Percentiles rank a stretch among this genome's conserved stretches.
Evolutionary conservation across 108 stramenopile species (phyloP).

Genomic region (Hondaea fermentalgiana): DNA sequence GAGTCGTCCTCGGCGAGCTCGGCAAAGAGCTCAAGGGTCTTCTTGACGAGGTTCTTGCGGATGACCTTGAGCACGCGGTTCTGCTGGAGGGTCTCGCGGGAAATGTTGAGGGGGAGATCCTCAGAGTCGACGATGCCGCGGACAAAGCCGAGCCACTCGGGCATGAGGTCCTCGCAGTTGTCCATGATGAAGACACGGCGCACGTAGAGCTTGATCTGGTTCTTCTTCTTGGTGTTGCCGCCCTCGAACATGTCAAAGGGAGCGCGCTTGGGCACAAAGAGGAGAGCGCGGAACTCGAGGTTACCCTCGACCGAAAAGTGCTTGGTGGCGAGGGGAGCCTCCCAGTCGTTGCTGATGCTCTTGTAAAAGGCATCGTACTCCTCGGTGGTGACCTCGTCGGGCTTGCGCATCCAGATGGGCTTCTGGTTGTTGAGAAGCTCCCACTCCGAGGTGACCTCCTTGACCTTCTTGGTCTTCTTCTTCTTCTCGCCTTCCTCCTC

Average conservation of each 20-base stretch:
- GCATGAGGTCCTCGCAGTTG: slow-evolving; percentile 99
- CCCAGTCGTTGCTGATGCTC: slow-evolving; percentile 99
- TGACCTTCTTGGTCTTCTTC: slow-evolving; percentile 99
- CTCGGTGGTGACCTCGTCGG: slow-evolving; percentile 96
- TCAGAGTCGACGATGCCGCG: slow-evolving; percentile 99
- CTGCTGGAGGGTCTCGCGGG: slow-evolving; percentile 99
- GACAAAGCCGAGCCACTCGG: slow-evolving; percentile 96
- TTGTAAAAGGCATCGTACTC: slow-evolving; percentile 99
- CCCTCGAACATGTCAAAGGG: slow-evolving; percentile 99
- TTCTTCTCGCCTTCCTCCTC: slow-evolving; percentile 90
- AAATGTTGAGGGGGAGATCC: slow-evolving; percentile 99
- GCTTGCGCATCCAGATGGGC: slow-evolving; percentile 99
- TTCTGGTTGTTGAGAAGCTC: slow-evolving; percentile 99
- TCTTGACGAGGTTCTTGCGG: slow-evolving; percentile 99
- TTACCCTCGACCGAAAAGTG: slow-evolving; percentile 99
- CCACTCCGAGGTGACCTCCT: slow-evolving; percentile 99
- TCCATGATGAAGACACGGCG: slow-evolving; percentile 99
- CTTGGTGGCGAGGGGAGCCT: slow-evolving; percentile 98
- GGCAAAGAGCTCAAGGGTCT: slow-evolving; percentile 98
- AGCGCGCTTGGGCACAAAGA: slow-evolving; percentile 98
- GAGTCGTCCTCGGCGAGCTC: slow-evolving; percentile 85
- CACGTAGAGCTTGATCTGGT: slow-evolving; percentile 99
- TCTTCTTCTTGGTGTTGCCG: slow-evolving; percentile 96
- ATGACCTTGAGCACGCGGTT: slow-evolving; percentile 99
- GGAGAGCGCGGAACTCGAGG: slow-evolving; percentile 95